phyloP scores from a whole-genome alignment of 768 basidiomycete genomes.

The Fomitopsis pulvina region DNA sequence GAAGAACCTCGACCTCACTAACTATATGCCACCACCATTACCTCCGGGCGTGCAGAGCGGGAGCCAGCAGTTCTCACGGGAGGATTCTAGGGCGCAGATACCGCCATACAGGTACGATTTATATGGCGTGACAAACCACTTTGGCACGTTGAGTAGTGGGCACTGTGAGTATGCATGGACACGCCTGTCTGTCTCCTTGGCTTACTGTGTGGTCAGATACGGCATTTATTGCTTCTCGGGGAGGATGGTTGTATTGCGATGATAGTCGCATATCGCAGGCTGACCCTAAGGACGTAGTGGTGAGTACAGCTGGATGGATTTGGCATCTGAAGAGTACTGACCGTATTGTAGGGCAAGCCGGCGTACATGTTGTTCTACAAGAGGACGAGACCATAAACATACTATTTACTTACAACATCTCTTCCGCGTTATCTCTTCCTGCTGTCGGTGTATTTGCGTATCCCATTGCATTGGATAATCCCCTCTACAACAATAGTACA shows the following conservation, averaged over 20 bases:
- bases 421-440: conserved; percentile 16
- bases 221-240: conserved; percentile 80
- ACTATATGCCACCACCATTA: conserved; percentile 80
- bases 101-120: conserved; percentile 92
- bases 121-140: conserved; percentile 95
- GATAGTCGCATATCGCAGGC: conserved; percentile 79
- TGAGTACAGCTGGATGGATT: conserved; percentile 33
- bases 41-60: conserved; percentile 50
- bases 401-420: conserved; percentile 8
- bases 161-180: conserved; percentile 65
- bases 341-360: conserved; percentile 43
- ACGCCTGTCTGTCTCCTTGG: background rate
- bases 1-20: conserved; percentile 52
- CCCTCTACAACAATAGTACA: conserved; percentile 26
- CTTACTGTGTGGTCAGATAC: conserved; percentile 55
- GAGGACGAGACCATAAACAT: conserved; percentile 21
- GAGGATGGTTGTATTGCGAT: conserved; percentile 91
- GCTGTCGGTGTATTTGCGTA: conserved; percentile 16
- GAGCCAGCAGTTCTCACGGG: conserved; percentile 34
- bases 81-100: conserved; percentile 77
- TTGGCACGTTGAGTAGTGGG: conserved; percentile 88
- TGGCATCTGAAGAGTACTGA: conserved; percentile 7
- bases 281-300: conserved; percentile 77
- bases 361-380: conserved; percentile 75
- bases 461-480: conserved; percentile 11